Conservation (phyloP, 345 rosid genomes). For the Camelina hispida region DNA sequence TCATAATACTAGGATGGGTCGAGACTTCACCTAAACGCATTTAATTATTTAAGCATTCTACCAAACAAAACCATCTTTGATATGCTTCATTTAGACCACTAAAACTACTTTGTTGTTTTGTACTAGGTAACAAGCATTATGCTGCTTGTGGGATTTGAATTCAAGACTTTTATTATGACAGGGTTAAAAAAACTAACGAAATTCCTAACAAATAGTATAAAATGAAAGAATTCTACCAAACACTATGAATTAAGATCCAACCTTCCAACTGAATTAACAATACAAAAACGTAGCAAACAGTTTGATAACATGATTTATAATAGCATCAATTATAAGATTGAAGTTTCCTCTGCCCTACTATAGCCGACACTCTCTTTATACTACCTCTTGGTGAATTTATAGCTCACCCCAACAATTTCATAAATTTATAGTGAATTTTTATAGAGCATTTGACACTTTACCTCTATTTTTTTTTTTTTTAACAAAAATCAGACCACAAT, state of each 20-base stretch:
- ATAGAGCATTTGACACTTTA: neutral
- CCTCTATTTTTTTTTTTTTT: neutral
- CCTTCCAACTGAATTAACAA: slow-evolving; percentile 3
- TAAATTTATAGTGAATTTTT: neutral
- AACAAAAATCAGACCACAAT: neutral
- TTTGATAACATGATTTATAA: neutral
- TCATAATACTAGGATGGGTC: slow-evolving; percentile 21
- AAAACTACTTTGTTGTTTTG: slow-evolving; percentile 10
- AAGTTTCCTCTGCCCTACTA: neutral
- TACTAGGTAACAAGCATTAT: neutral
- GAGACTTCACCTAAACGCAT: slow-evolving; percentile 30
- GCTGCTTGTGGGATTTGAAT: neutral
- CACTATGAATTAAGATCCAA: neutral
- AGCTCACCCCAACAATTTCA: slow-evolving; percentile 15
- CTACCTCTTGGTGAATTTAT: slow-evolving; percentile 8
- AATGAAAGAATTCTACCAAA: neutral
- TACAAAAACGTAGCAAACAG: neutral
- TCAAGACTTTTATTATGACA: neutral
- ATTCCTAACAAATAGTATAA: no score
- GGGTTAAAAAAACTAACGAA: neutral
- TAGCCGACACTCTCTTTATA: slow-evolving; percentile 26
- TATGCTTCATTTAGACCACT: neutral
- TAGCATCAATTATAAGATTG: neutral
- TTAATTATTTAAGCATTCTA: slow-evolving; percentile 25
- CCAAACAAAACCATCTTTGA: slow-evolving; percentile 32